These are phyloP conservation scores for Paspalum notatum DNA, from an alignment of 176 grass and related monocot genomes.

Conservation along the genomic window DNA sequence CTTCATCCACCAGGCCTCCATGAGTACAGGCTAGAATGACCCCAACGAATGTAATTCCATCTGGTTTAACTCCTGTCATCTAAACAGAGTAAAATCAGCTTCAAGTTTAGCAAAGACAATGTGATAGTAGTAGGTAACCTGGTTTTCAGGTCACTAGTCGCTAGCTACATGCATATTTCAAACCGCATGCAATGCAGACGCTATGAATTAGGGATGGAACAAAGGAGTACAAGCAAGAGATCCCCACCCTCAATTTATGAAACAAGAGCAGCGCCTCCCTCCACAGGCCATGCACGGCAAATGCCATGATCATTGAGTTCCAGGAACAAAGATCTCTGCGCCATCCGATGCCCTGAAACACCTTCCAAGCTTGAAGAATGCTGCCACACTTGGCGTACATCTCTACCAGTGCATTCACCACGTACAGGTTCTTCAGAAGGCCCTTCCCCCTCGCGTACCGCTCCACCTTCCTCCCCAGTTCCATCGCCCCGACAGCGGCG, in stretches of 20 bases:
- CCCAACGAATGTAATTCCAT: constrained; percentile 71
- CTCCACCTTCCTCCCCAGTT: constrained; percentile 66
- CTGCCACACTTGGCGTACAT: constrained; percentile 84
- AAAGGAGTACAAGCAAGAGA: constrained; percentile 15
- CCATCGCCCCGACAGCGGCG: constrained; percentile 61
- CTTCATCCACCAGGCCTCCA: constrained; percentile 72
- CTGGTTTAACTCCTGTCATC: constrained; percentile 51
- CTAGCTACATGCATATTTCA: not conserved
- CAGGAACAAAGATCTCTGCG: constrained; percentile 73
- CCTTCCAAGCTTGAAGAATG: constrained; percentile 50
- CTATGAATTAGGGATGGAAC: not conserved
- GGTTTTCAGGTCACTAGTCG: not conserved
- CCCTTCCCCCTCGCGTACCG: constrained; percentile 42
- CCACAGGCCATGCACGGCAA: constrained; percentile 69
- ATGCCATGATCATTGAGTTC: constrained; percentile 89
- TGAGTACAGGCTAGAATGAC: constrained; percentile 79
- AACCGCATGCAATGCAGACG: not conserved
- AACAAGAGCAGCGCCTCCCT: constrained; percentile 54
- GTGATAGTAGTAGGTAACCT: not conserved
- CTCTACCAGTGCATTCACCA: constrained; percentile 66
- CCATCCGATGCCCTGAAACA: constrained; percentile 60
- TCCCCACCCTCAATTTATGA: constrained; percentile 55
- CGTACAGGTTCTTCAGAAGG: constrained; percentile 43
- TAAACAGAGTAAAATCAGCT: constrained; percentile 42
- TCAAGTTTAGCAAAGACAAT: not conserved